A percentile compares a stretch with the other conserved stretches of the same genome.
phyloP scores from a whole-genome alignment of 1,284 basidiomycete genomes.

The Sporisorium iseilematis-ciliati region DNA sequence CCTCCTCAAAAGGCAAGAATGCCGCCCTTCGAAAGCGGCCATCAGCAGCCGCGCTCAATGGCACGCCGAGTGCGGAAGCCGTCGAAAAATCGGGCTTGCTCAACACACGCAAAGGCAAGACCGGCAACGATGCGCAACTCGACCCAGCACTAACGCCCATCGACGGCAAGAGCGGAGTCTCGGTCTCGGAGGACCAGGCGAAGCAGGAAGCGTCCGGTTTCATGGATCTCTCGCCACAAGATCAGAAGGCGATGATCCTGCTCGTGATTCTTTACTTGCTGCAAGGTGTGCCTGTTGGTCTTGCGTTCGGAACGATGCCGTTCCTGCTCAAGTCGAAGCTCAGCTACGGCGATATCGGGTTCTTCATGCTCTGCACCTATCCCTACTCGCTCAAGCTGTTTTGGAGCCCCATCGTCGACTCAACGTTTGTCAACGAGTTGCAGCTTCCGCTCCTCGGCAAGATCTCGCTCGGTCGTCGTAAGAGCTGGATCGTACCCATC shows the following conservation, averaged over 20 bases:
- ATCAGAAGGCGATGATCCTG: constrained; percentile 78
- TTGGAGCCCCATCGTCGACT: constrained; percentile 98
- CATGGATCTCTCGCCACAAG: constrained; percentile 49
- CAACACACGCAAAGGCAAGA: constrained; percentile 14
- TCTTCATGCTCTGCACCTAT: constrained; percentile 93
- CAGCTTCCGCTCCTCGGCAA: constrained; percentile 41
- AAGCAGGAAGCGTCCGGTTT: constrained; percentile 43
- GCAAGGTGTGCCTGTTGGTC: constrained; percentile 92
- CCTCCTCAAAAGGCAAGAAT: constrained; percentile 13
- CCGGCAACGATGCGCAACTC: constrained; percentile 7
- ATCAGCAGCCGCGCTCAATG: constrained; percentile 25
- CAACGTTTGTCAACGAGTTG: constrained; percentile 80
- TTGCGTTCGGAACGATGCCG: constrained; percentile 84
- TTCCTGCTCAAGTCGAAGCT: constrained; percentile 94
- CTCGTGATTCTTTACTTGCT: constrained; percentile 90
- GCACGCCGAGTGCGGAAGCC: constrained; percentile 27
- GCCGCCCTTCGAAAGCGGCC: constrained; percentile 29
- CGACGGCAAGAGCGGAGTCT: constrained; percentile 24
- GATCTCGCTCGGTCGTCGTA: constrained; percentile 82
- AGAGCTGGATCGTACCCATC: constrained; percentile 99
- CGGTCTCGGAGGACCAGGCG: constrained; percentile 22
- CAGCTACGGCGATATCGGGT: constrained; percentile 94
- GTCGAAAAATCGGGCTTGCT: constrained; percentile 40
- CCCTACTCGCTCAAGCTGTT: constrained; percentile 97
- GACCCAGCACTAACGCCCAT: constrained; percentile 20